Conservation (phyloP, 768 basidiomycete genomes). For the Piloderma croceum region DNA sequence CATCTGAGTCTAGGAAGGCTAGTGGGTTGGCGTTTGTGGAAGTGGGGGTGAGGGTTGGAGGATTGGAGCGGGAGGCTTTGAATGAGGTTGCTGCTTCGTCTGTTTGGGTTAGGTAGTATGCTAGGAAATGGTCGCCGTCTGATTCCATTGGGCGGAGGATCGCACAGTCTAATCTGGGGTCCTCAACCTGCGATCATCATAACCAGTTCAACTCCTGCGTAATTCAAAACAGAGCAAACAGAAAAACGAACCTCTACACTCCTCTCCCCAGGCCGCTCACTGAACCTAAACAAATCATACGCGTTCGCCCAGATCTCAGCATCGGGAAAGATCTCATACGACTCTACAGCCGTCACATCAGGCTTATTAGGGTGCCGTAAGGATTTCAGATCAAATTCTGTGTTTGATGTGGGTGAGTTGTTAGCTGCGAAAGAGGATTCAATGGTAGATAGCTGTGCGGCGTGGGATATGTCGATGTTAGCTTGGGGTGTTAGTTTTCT, state of each 20-base stretch:
- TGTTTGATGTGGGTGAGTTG: too few species aligned
- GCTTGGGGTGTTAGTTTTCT: too few species aligned
- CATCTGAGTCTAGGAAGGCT: too few species aligned
- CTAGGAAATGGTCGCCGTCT: conserved; percentile 82
- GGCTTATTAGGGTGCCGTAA: conserved; percentile 79
- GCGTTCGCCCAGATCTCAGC: conserved; percentile 84
- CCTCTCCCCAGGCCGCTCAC: conserved; percentile 80
- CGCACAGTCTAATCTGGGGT: conserved; percentile 79
- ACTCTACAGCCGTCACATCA: conserved; percentile 67
- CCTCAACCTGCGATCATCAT: conserved; percentile 47
- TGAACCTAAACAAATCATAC: conserved; percentile 82
- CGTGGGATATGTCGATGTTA: conserved; percentile 70
- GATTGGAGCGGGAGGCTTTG: conserved; percentile 48
- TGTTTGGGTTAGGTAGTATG: conserved; percentile 76
- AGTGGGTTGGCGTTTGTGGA: too few species aligned
- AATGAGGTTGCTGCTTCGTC: conserved; percentile 65
- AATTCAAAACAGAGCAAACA: neutral
- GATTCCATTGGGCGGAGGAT: conserved; percentile 84
- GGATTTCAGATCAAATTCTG: conserved; percentile 52
- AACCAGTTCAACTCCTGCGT: conserved; percentile 1
- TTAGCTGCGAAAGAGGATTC: conserved; percentile 66
- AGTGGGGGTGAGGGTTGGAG: too few species aligned
- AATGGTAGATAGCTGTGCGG: conserved; percentile 72
- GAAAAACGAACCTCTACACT: conserved; percentile 50
- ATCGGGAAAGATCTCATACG: conserved; percentile 81